Percentiles rank a stretch among this genome's conserved stretches.
Conservation (phyloP, 495 filamentous ascomycete genomes). For the Tuber magnatum region DNA sequence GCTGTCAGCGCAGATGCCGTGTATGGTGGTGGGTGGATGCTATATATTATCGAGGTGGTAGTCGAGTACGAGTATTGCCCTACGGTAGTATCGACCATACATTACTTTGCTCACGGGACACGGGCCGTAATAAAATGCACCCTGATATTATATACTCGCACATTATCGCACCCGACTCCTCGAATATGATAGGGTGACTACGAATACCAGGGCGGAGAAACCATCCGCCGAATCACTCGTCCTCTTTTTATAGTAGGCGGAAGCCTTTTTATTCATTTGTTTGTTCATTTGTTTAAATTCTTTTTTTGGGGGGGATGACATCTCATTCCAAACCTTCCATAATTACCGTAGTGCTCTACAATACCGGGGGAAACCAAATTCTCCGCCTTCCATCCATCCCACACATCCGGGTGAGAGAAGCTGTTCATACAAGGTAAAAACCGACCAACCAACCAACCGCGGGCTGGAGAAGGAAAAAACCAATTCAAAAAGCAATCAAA, state of each 20-base stretch:
- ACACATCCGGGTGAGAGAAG: not conserved
- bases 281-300: not conserved
- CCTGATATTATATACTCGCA: not conserved
- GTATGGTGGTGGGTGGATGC: too few relatives aligned
- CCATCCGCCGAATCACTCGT: not conserved
- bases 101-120: not conserved
- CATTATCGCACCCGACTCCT: not conserved
- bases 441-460: not conserved
- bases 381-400: not conserved
- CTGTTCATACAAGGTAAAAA: not conserved
- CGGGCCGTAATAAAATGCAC: not conserved
- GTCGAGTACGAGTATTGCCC: not conserved
- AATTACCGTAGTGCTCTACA: not conserved
- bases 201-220: not conserved
- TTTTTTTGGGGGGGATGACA: not conserved
- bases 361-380: not conserved
- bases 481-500: not conserved
- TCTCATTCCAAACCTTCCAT: slow-evolving; percentile 1
- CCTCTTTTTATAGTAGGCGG: not conserved
- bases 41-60: not conserved
- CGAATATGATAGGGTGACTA: not conserved
- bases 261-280: not conserved
- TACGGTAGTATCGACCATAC: too few relatives aligned
- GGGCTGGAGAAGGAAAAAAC: not conserved
- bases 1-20: not conserved